Base-by-base conservation (phyloP, 75 land plant genomes). In the Azolla pinnata region DNA sequence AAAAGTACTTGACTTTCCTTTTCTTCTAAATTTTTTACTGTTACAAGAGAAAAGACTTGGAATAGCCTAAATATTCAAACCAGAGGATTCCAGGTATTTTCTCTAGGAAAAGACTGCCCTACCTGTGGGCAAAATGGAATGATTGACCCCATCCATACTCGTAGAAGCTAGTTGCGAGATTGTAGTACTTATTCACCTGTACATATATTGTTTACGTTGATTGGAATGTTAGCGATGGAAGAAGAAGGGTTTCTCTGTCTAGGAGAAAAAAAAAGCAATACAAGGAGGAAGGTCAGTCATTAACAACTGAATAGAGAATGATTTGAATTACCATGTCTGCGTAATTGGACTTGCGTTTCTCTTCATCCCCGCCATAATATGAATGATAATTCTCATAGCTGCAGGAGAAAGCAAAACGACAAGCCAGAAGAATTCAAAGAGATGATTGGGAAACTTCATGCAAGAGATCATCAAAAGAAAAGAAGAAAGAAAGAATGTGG, bases 101-200 rank as follows among this genome's bases (percentile, higher is more conserved):
- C 20, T n/a, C 5, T 19, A 8, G n/a, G n/a, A 19, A 51, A 8
- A 51, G 16, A 7, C 42, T 38, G 42, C 10, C 42, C 42, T 46
- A 88, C 98, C 98, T 88, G 68, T 62, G 78, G 31, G 96, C 98
- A 62, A 93, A 93, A 61, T 93, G 98, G 57, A 85, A 93, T 29
- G 86, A 85, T 61, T 88, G 80, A 21, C 98, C 98, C 98, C 98
- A 93, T 9, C 98, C 98, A 85, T 69, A 93, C 68, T 93, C 98
- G 64, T 93, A 93, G 72, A 93, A 93, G 76, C 98, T 93, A 9
- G 90, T 93, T 0, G 74, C 80, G 42, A 93, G 85, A 72, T 93
- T 96, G 74, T 93, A 93, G 57, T 93, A 93, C 62, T 93, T 93
- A 44, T 93, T 93, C 1, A 88, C 96, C 98, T 93, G 79, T 2